Evolutionary conservation across 2,329 filamentous ascomycete species (phyloP).

Genomic region (Clarireedia sp.): DNA sequence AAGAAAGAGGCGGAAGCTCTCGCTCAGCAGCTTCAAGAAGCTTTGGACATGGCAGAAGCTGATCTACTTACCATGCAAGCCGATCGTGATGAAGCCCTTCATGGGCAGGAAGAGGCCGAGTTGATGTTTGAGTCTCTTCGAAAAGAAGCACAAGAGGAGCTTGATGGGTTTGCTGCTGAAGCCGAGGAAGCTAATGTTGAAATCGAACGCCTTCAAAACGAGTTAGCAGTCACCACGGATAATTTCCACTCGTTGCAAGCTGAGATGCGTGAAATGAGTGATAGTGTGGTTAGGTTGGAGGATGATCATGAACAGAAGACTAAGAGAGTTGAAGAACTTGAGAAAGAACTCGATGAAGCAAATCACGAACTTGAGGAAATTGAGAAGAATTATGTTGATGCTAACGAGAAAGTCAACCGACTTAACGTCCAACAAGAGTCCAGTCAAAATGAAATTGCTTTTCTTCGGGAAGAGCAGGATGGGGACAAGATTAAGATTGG

Average conservation of each 20-base stretch:
- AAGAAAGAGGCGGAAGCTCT: constrained; percentile 53
- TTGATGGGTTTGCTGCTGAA: constrained; percentile 61
- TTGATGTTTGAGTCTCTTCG: constrained; percentile 52
- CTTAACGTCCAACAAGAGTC: constrained; percentile 89
- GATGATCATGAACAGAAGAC: constrained; percentile 79
- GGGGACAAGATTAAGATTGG: constrained; percentile 96
- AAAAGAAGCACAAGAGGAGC: constrained; percentile 57
- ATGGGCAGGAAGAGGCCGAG: constrained; percentile 51
- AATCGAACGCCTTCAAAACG: constrained; percentile 59
- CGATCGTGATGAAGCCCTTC: constrained; percentile 79
- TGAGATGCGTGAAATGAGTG: constrained; percentile 88
- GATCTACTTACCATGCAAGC: constrained; percentile 72
- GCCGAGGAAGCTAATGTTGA: constrained; percentile 66
- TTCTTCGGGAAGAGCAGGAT: constrained; percentile 94
- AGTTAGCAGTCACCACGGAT: constrained; percentile 69
- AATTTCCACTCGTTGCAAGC: constrained; percentile 87
- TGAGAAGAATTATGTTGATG: constrained; percentile 74
- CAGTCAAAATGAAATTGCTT: constrained; percentile 85
- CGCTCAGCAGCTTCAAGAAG: constrained; percentile 62
- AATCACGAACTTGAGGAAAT: constrained; percentile 82
- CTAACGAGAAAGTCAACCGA: constrained; percentile 80
- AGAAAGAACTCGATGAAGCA: constrained; percentile 73
- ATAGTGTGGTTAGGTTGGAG: constrained; percentile 77
- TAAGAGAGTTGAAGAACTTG: constrained; percentile 71
- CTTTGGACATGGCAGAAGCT: constrained; percentile 70